Conservation (phyloP, 441 rosid genomes). For the Flueggea neowawraea region DNA sequence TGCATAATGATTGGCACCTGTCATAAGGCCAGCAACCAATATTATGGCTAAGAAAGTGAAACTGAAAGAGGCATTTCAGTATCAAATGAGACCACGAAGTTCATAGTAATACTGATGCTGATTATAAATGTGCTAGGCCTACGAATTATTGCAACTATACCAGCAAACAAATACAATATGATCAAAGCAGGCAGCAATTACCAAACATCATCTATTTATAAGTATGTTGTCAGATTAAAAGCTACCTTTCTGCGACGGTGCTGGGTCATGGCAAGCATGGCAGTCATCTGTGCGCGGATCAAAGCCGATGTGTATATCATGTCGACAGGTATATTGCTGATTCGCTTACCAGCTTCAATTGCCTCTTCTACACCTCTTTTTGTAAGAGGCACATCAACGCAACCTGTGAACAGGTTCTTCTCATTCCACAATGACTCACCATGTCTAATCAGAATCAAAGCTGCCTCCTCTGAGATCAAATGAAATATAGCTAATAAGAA, state of each 20-base stretch:
- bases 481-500: conserved; percentile 5
- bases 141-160: not conserved
- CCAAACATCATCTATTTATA: too few species aligned
- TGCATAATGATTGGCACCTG: conserved; percentile 90
- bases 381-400: conserved; percentile 93
- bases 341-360: conserved; percentile 94
- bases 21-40: conserved; percentile 7
- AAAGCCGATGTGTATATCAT: conserved; percentile 84
- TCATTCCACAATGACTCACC: conserved; percentile 98
- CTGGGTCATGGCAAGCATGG: conserved; percentile 98
- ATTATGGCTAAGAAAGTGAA: not conserved
- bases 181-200: too few species aligned
- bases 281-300: conserved; percentile 98
- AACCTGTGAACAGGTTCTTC: conserved; percentile 94
- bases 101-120: too few species aligned
- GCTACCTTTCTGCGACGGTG: conserved; percentile 89
- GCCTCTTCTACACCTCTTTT: conserved; percentile 94
- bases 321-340: conserved; percentile 92
- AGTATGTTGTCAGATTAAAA: too few species aligned
- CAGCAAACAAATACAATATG: conserved; percentile 9
- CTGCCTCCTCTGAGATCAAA: conserved; percentile 61
- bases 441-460: conserved; percentile 86
- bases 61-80: too few species aligned
- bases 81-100: too few species aligned
- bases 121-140: too few species aligned